Base-by-base conservation (phyloP, 495 filamentous ascomycete species). In the Apiosordaria backusii region DNA sequence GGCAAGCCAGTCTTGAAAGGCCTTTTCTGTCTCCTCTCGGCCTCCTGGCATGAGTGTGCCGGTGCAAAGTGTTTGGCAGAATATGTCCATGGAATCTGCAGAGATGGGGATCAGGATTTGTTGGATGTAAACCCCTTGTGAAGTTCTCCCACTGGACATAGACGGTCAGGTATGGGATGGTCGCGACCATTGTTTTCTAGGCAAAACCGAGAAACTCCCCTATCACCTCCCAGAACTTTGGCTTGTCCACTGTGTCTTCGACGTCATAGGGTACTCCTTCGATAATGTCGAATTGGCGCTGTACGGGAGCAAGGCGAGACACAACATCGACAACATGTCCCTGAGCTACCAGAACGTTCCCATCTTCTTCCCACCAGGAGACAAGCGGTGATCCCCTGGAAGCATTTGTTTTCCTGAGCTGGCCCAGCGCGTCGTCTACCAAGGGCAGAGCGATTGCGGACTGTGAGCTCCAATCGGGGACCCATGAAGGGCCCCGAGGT, bases 131-230 rank as follows among this genome's bases (percentile, higher is more conserved):
- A 4, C 50, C 40, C 55, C 45, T 40, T 4, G n/a, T 45, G 40
- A 64, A 64, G 18, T 57, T 45, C 24, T 68, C 66, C 62, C 62
- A 68, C 16, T 65, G 21, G 25, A 45, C 45, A 57, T 63, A 59
- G 4, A 62, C 27, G 15, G 7, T 27, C 27, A 62, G n/a, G 23
- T 50, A 15, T 3, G 26, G 18, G 40, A 64, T 25, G 5, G 22
- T 24, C 24, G 24, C 57, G 23, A 26, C 23, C 9, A 60, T 19
- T 5, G 45, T n/a, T 18, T 61, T 50, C 66, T 58, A 64, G 4
- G 29, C 21, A 19, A 25, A 27, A 24, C 18, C 52, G 22, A 55
- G 21, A 21, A 23, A 19, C 18, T 23, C 52, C n/a, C 9, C 52
- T 6, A 55, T 19, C 4, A 13, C 9, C 52, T 55, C n/a, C 52